Percentiles rank a stretch among this genome's conserved stretches.
phyloP scores from a whole-genome alignment of 2,329 filamentous ascomycete genomes.

The Neofusicoccum kwambonambiense region DNA sequence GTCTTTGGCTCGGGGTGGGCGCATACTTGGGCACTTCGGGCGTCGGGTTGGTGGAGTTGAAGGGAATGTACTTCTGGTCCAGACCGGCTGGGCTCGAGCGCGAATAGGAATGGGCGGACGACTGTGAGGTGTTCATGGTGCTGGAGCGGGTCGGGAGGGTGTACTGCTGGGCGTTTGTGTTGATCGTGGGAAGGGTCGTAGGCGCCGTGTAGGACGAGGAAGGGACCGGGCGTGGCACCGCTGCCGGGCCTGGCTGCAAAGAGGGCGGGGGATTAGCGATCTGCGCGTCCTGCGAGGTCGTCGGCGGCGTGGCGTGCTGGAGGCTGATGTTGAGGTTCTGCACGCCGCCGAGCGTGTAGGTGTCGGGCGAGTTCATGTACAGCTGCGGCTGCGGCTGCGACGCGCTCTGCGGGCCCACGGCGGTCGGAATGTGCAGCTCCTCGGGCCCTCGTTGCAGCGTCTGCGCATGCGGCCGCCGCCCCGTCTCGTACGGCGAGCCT shows the following conservation, averaged over 20 bases:
- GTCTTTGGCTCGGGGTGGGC: slow-evolving; percentile 56
- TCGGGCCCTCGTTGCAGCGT: slow-evolving; percentile 52
- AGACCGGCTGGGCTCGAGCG: slow-evolving; percentile 74
- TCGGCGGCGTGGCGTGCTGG: slow-evolving; percentile 53
- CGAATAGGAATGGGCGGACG: slow-evolving; percentile 61
- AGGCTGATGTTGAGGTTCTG: slow-evolving; percentile 46
- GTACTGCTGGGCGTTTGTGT: slow-evolving; percentile 58
- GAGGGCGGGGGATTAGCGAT: slow-evolving; percentile 42
- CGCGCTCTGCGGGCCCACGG: slow-evolving; percentile 39
- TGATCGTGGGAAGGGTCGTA: slow-evolving; percentile 51
- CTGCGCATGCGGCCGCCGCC: slow-evolving; percentile 44
- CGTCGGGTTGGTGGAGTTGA: slow-evolving; percentile 64
- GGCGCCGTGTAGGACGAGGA: slow-evolving; percentile 58
- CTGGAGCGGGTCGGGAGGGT: slow-evolving; percentile 65
- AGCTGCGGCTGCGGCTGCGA: slow-evolving; percentile 44
- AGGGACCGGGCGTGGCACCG: slow-evolving; percentile 51
- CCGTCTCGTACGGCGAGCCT: slow-evolving; percentile 50
- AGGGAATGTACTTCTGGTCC: slow-evolving; percentile 62
- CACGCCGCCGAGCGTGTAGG: slow-evolving; percentile 42
- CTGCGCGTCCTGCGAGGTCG: slow-evolving; percentile 38
- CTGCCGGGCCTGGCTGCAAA: slow-evolving; percentile 52
- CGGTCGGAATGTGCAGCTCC: slow-evolving; percentile 54
- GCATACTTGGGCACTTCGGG: slow-evolving; percentile 36
- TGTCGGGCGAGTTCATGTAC: slow-evolving; percentile 48
- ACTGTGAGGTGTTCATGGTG: slow-evolving; percentile 57